Base-by-base conservation (phyloP, 2,329 filamentous ascomycete genomes). In the Penicillium concentricum region DNA sequence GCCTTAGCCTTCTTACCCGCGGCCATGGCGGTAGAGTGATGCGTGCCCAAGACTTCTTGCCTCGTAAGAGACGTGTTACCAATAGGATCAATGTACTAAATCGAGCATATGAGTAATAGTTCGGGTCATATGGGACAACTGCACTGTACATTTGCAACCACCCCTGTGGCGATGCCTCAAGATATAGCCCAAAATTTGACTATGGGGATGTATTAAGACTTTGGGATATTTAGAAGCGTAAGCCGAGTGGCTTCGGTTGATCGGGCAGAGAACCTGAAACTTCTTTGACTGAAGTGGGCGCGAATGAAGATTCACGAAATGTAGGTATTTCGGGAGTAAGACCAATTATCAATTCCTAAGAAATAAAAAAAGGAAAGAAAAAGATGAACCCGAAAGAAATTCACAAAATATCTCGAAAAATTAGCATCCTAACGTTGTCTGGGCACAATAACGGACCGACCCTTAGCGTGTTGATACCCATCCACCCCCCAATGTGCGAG, bases 271-370 rank as follows among this genome's bases (percentile, higher is more conserved):
- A 62, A 35, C 54, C 56, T 61, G 54, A 60, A 61, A 52, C 59
- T 8, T 58, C 60, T 49, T 58, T 47, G 55, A 63, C 58, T 62
- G 65, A 57, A 63, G 58, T 64, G 65, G 58, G 67, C 63, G 56
- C 70, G 68, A 73, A 74, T 72, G 60, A 63, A 59, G 56, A 65
- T 67, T 67, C 71, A 73, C 70, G 68, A 69, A 67, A 22, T 4
- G 65, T 56, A 66, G 66, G 67, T 68, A 56, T 61, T 67, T 67
- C 53, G 16, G 30, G 56, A 62, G 66, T 61, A 69, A 60, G 63
- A 60, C 56, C 56, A 61, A 60, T 63, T 65, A 46, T 63, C 59
- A 65, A 66, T 59, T 53, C 16, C 32, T 35, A 39, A 37, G 28
- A 22, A 56, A 32, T 30, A 20, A 42, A 51, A 51, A 59, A 59